These are phyloP conservation scores for Penicillium crustosum DNA, from an alignment of 2,329 filamentous ascomycete species.

Conservation along the genomic window DNA sequence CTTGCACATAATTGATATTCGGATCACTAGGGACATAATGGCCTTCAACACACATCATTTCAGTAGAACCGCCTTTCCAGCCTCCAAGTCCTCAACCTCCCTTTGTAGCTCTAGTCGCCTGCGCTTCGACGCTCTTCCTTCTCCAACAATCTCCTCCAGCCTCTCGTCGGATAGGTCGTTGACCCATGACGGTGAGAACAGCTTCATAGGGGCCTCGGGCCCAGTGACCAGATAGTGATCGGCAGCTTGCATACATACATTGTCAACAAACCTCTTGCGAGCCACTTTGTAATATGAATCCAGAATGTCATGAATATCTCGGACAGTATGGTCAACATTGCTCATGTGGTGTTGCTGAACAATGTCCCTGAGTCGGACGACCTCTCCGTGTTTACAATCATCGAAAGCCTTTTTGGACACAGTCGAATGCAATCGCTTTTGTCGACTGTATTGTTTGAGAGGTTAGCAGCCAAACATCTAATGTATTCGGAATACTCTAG, in stretches of 20 bases:
- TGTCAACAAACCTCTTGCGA: slow-evolving; percentile 62
- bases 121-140: slow-evolving; percentile 48
- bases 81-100: slow-evolving; percentile 49
- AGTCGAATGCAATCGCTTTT: neutral
- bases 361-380: neutral
- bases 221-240: slow-evolving; percentile 56
- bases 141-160: slow-evolving; percentile 58
- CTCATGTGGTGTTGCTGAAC: slow-evolving; percentile 8
- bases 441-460: neutral
- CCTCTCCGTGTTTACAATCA: neutral
- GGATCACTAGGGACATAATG: too few relatives aligned
- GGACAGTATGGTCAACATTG: slow-evolving; percentile 23
- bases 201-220: slow-evolving; percentile 51
- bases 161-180: slow-evolving; percentile 49
- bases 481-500: neutral
- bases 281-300: slow-evolving; percentile 63
- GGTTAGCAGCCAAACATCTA: neutral
- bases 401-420: neutral
- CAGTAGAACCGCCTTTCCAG: slow-evolving; percentile 27
- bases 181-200: slow-evolving; percentile 55
- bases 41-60: neutral
- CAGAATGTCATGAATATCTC: slow-evolving; percentile 62
- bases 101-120: slow-evolving; percentile 46
- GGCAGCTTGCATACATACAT: slow-evolving; percentile 58
- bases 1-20: neutral